Conservation (phyloP, 2,329 filamentous ascomycete genomes). For the Diaporthe citri region DNA sequence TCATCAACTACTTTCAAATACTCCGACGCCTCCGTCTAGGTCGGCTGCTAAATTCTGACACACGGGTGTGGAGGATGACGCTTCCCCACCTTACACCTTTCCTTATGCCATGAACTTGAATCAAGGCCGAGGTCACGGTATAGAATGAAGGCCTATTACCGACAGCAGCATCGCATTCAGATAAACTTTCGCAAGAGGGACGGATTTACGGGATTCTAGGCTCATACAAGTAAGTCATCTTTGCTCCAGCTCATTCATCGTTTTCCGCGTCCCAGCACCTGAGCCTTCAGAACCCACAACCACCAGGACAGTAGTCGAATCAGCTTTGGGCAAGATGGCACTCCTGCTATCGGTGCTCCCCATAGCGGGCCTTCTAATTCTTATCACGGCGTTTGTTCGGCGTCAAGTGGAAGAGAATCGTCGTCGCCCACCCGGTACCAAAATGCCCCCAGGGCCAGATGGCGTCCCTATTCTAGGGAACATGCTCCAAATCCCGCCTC, state of each 20-base stretch:
- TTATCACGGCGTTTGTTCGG: not conserved
- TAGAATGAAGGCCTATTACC: not conserved
- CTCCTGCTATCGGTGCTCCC: not conserved
- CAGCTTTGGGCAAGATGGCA: not conserved
- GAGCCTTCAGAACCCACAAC: not conserved
- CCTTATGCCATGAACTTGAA: not conserved
- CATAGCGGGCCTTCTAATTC: not conserved
- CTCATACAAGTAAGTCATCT: not conserved
- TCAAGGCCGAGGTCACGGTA: not conserved
- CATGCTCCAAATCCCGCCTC: slow-evolving; percentile 2
- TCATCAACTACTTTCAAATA: not conserved
- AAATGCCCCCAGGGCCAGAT: not conserved
- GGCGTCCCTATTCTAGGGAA: not conserved
- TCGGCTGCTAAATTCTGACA: not conserved
- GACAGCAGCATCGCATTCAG: not conserved
- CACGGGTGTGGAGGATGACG: not conserved
- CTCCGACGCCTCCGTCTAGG: not conserved
- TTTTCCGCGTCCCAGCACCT: not conserved
- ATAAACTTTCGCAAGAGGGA: not conserved
- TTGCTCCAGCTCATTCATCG: not conserved
- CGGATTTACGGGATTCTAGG: not conserved
- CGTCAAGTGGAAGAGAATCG: not conserved
- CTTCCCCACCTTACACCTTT: slow-evolving; percentile 1
- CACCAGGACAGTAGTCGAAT: not conserved
- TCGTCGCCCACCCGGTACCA: not conserved